Conservation (phyloP, 2,329 filamentous ascomycete genomes). For the Cercospora zeina region DNA sequence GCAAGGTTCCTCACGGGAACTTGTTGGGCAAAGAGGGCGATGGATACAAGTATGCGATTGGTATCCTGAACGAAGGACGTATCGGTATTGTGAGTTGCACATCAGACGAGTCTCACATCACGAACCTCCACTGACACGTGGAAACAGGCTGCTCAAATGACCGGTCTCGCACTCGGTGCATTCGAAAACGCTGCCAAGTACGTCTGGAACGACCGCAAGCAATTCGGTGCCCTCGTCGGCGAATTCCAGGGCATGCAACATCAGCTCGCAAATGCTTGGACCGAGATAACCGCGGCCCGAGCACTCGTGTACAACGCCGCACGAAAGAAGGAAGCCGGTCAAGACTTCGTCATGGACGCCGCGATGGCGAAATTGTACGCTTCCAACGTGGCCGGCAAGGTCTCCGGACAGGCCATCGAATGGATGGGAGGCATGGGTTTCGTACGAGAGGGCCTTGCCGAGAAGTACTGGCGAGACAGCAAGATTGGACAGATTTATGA, state of each 20-base stretch:
- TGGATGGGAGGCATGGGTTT: constrained; percentile 99
- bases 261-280: constrained; percentile 94
- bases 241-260: constrained; percentile 99
- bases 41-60: constrained; percentile 97
- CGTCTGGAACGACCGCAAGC: constrained; percentile 96
- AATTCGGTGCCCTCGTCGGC: constrained; percentile 90
- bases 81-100: constrained; percentile 72
- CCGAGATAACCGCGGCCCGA: constrained; percentile 86
- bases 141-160: constrained; percentile 78
- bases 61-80: constrained; percentile 88
- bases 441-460: constrained; percentile 89
- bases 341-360: constrained; percentile 92
- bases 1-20: constrained; percentile 83
- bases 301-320: constrained; percentile 94
- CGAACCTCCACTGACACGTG: background rate
- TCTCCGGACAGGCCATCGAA: constrained; percentile 83
- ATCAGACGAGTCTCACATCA: background rate
- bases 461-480: constrained; percentile 97
- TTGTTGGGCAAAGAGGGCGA: constrained; percentile 84
- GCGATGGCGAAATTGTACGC: constrained; percentile 98
- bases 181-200: constrained; percentile 94
- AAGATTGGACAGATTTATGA: constrained; percentile 90
- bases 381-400: constrained; percentile 85
- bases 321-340: constrained; percentile 94
- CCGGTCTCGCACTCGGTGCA: constrained; percentile 86